Evolutionary conservation across 2,329 filamentous ascomycete genomes (phyloP), one percentile per base, ranked within the genome.

Genomic region (Botryosphaeria dothidea): DNA sequence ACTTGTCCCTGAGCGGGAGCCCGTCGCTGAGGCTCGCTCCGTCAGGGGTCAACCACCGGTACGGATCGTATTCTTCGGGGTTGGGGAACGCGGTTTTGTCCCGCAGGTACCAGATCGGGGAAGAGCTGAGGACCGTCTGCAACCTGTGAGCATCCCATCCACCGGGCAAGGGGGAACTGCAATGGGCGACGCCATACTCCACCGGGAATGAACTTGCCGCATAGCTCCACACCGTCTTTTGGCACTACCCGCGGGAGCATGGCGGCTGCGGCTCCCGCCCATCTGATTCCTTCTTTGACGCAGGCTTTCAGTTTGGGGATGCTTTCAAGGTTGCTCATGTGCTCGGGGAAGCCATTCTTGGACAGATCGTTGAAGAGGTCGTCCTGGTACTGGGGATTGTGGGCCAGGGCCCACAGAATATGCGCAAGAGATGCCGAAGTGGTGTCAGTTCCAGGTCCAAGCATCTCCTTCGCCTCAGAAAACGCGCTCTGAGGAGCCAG

Each of bases 91-190:
- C 56, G 21, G 38, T 46, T 23, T 58, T 58, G 56, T 58, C 56
- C 25, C 56, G 38, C 6, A 58, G 56, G 56, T 58, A 46, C 56
- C 56, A 58, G 38, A 58, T 58, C n/a, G 56, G 56, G 25, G 56
- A 58, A 2, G 56, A 58, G 38, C 38, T 58, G 17, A 58, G 17
- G 17, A 58, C 27, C 3, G 56, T 58, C 56, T 58, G 49, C 29
- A 5, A 6, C 17, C 13, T 48, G 49, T 34, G 5, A 52, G 49
- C n/a, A 4, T 5, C 15, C 31, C 31, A 51, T 29, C 46, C 46
- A 51, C 46, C 17, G 46, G 25, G n/a, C 2, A 21, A 15, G 46
- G 15, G 25, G 23, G 23, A 23, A 23, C n/a, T 21, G 23, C 11
- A 25, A 17, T 15, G n/a, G 23, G 31, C 17, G 4, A 57, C 52